Base-by-base conservation (phyloP, 2,329 filamentous ascomycete genomes). In the Hypocrella siamensis region DNA sequence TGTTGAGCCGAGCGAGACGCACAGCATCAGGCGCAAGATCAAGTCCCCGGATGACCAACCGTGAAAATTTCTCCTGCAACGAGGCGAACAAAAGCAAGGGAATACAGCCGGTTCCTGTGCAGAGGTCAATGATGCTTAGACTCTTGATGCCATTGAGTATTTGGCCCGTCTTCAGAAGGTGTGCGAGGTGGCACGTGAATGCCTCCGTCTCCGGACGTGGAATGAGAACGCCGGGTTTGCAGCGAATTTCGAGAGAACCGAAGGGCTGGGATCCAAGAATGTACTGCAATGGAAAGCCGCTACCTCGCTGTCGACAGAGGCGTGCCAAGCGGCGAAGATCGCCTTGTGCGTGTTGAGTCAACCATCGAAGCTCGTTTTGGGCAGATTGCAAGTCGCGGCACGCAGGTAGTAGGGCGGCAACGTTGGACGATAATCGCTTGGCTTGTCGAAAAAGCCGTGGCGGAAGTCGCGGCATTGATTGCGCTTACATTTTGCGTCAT, bases 21-120 rank as follows among this genome's bases (percentile, higher is more conserved):
- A 93, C 52, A 1, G 86, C 84, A 3, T 42, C 41, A 0, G 57
- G 39, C 1, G 81, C 84, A 18, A 92, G 63, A 48, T 96, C 88
- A 14, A 93, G 52, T 4, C 82, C 88, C 1, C 65, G 46, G n/a
- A 82, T 57, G 4, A 58, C 51, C 6, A 82, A 42, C 0, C 40
- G 30, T 2, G 49, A 42, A 31, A 60, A 52, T 15, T 52, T 44
- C 44, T 48, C 35, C 14, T 54, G 53, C 24, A 84, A 65, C 8
- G 76, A 62, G 22, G 75, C 61, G 38, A 79, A 71, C 6, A 93
- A 63, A 3, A 83, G 67, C 7, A 96, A 66, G 0, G 84, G 70
- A 39, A 96, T 93, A 55, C 88, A 94, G 4, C 90, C 90, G 5
- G 81, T 83, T 8, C 90, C 90, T 0, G 84, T 86, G 53, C 90